Conservation (phyloP, 1,139 yeast genomes). For the Pneumocystis sp. region DNA sequence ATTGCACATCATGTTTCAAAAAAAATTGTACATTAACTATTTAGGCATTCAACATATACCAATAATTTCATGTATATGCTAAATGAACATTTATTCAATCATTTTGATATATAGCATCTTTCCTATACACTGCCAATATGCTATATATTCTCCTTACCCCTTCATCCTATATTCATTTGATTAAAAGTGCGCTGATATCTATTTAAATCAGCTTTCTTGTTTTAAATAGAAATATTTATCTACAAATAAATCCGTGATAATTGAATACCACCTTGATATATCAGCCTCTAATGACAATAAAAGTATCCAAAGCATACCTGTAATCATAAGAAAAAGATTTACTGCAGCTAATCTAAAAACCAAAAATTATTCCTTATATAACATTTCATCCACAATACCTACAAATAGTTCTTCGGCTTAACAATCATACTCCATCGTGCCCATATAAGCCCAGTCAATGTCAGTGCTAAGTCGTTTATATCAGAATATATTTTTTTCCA, state of each 20-base stretch:
- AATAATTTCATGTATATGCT: background rate
- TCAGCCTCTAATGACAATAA: background rate
- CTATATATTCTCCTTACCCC: background rate
- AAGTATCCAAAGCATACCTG: background rate
- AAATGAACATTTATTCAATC: background rate
- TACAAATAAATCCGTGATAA: background rate
- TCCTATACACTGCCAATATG: background rate
- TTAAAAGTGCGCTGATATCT: background rate
- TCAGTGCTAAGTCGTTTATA: slow-evolving; percentile 35
- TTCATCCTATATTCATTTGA: background rate
- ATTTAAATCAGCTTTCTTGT: background rate
- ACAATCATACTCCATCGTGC: slow-evolving; percentile 96
- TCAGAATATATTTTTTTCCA: background rate
- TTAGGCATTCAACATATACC: background rate
- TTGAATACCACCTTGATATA: background rate
- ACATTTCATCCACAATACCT: background rate
- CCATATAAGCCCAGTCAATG: slow-evolving; percentile 92
- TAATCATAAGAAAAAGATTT: background rate
- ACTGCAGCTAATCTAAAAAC: background rate
- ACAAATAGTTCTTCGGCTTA: slow-evolving; percentile 64
- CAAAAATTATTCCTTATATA: background rate
- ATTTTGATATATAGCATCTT: background rate
- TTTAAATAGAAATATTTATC: background rate
- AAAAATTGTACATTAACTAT: background rate
- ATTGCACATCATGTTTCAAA: background rate